A percentile compares a stretch with the other conserved stretches of the same genome.
Evolutionary conservation across 2,329 filamentous ascomycete species (phyloP).

Genomic region (Ophiobolus disseminans): DNA sequence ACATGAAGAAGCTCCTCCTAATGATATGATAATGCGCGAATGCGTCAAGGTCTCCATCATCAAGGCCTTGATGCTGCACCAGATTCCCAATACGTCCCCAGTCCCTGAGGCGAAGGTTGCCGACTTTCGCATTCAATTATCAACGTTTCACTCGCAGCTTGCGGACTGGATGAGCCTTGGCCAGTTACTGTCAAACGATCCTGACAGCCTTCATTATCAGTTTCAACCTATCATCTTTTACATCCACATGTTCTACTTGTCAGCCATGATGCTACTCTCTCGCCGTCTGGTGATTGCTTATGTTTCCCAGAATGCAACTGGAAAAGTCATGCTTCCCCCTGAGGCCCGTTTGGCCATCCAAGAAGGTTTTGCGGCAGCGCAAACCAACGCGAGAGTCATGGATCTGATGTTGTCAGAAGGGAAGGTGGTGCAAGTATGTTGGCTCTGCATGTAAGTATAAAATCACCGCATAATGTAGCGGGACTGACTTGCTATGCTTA

Average conservation of each 20-base stretch:
- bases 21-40: slow-evolving; percentile 21
- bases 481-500: not conserved
- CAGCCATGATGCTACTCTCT: slow-evolving; percentile 26
- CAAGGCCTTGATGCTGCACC: slow-evolving; percentile 22
- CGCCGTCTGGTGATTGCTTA: slow-evolving; percentile 20
- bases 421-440: slow-evolving; percentile 25
- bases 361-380: slow-evolving; percentile 26
- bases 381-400: slow-evolving; percentile 21
- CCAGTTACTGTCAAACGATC: slow-evolving; percentile 1
- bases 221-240: slow-evolving; percentile 20
- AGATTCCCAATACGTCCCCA: slow-evolving; percentile 3
- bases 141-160: slow-evolving; percentile 15
- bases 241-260: slow-evolving; percentile 30
- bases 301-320: slow-evolving; percentile 3
- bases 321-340: slow-evolving; percentile 3
- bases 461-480: too few relatives aligned
- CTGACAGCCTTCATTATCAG: not conserved
- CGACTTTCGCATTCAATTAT: slow-evolving; percentile 15
- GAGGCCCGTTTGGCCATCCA: slow-evolving; percentile 13
- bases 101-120: slow-evolving; percentile 10
- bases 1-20: slow-evolving; percentile 4
- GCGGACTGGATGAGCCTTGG: slow-evolving; percentile 21
- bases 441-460: slow-evolving; percentile 29
- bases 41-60: slow-evolving; percentile 27
- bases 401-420: slow-evolving; percentile 16